A percentile compares a stretch with the other conserved stretches of the same genome.
phyloP scores from a whole-genome alignment of 75 land plant genomes.

The Chamaecyparis obtusa region DNA sequence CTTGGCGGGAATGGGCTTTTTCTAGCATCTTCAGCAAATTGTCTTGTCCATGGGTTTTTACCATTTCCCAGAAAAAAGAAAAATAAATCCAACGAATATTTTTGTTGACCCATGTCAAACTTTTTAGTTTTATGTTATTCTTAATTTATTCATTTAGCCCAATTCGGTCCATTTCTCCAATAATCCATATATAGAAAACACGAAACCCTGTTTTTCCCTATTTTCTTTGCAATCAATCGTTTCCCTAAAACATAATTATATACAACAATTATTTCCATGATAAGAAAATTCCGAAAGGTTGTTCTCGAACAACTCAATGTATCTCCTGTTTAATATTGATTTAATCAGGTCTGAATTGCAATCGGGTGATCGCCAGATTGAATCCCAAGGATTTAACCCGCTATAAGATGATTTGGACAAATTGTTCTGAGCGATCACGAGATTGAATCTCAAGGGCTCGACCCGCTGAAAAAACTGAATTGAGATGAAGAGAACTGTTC shows the following conservation, averaged over 20 bases:
- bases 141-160: not conserved
- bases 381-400: not conserved
- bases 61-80: not conserved
- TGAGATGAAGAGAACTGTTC: no score
- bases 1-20: not conserved
- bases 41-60: not conserved
- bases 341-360: not conserved
- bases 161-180: not conserved
- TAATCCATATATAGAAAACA: not conserved
- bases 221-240: not conserved
- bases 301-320: not conserved
- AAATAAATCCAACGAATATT: not conserved
- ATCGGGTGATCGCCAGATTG: not conserved
- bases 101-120: not conserved
- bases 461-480: not conserved
- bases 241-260: not conserved
- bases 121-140: not conserved
- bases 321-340: not conserved
- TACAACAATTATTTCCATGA: not conserved
- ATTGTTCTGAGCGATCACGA: not conserved
- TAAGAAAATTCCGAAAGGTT: not conserved
- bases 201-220: not conserved
- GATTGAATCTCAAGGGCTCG: not conserved
- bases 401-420: not conserved
- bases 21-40: not conserved